Conservation (phyloP, 2,329 filamentous ascomycete genomes). For the Thielaviopsis punctulata region DNA sequence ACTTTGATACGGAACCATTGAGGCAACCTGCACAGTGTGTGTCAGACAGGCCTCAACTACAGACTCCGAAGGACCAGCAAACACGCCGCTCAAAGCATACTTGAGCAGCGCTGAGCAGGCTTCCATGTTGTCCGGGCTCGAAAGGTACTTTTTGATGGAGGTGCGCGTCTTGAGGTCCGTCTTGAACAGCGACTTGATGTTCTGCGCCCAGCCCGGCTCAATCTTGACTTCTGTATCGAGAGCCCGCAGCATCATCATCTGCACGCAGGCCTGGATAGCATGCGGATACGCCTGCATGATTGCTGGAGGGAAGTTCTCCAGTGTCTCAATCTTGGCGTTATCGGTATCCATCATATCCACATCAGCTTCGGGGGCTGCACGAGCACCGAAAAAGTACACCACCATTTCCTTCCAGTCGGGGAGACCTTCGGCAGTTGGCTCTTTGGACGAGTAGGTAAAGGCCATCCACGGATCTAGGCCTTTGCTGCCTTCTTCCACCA, state of each 20-base stretch:
- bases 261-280: slow-evolving; percentile 50
- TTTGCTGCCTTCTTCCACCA: slow-evolving; percentile 76
- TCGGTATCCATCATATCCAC: slow-evolving; percentile 19
- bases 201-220: slow-evolving; percentile 71
- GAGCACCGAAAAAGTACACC: slow-evolving; percentile 28
- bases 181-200: slow-evolving; percentile 54
- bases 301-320: slow-evolving; percentile 31
- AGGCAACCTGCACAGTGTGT: slow-evolving; percentile 36
- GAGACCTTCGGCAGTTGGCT: slow-evolving; percentile 18
- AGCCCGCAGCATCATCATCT: slow-evolving; percentile 33
- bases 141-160: slow-evolving; percentile 38
- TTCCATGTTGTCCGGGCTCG: slow-evolving; percentile 19
- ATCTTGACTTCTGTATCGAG: slow-evolving; percentile 33
- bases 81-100: slow-evolving; percentile 18
- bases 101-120: background rate
- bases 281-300: slow-evolving; percentile 42
- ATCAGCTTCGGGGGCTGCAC: slow-evolving; percentile 14
- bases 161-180: slow-evolving; percentile 50
- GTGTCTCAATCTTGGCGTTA: slow-evolving; percentile 14
- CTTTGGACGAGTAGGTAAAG: slow-evolving; percentile 26
- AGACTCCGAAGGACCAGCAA: slow-evolving; percentile 30
- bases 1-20: slow-evolving; percentile 27
- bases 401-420: slow-evolving; percentile 37
- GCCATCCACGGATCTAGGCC: slow-evolving; percentile 56
- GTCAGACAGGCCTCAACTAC: slow-evolving; percentile 33